These are phyloP conservation scores for Bimuria novae-zelandiae DNA, from an alignment of 2,329 filamentous ascomycete species.

Conservation along the genomic window DNA sequence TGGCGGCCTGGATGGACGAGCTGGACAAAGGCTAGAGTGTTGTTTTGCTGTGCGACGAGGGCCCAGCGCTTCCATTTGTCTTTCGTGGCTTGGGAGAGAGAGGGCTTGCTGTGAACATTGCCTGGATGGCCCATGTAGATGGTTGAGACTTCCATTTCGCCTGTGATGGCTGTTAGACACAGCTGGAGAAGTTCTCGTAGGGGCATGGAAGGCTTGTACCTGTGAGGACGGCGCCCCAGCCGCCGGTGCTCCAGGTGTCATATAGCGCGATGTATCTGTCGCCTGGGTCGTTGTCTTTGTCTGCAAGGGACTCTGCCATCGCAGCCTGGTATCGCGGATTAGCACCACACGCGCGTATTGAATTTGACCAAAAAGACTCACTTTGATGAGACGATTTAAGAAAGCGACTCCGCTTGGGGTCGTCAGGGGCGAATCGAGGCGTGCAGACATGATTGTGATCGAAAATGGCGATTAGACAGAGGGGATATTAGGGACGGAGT, in stretches of 20 bases:
- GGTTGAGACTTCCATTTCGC: constrained; percentile 66
- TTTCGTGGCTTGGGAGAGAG: constrained; percentile 46
- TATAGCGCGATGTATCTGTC: constrained; percentile 53
- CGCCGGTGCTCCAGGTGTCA: constrained; percentile 56
- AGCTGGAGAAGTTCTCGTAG: too few species aligned
- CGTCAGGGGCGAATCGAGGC: constrained; percentile 21
- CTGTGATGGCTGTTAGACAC: too few species aligned
- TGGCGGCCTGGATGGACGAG: constrained; percentile 66
- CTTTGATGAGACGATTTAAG: constrained; percentile 45
- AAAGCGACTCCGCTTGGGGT: constrained; percentile 36
- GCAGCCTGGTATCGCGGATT: constrained; percentile 40
- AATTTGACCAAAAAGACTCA: constrained; percentile 45
- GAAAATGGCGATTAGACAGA: too few species aligned
- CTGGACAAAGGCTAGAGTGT: constrained; percentile 61
- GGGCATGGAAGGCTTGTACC: too few species aligned
- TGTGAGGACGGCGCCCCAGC: constrained; percentile 53
- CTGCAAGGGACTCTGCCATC: constrained; percentile 33
- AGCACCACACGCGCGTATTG: constrained; percentile 40
- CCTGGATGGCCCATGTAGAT: constrained; percentile 54
- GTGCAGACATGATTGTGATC: constrained; percentile 10
- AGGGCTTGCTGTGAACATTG: constrained; percentile 11
- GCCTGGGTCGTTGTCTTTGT: constrained; percentile 16
- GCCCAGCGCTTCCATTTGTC: constrained; percentile 23
- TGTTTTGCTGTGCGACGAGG: constrained; percentile 59
- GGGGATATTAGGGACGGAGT: too few species aligned